phyloP scores from a whole-genome alignment of 1,284 basidiomycete genomes.

The Cerioporus squamosus region DNA sequence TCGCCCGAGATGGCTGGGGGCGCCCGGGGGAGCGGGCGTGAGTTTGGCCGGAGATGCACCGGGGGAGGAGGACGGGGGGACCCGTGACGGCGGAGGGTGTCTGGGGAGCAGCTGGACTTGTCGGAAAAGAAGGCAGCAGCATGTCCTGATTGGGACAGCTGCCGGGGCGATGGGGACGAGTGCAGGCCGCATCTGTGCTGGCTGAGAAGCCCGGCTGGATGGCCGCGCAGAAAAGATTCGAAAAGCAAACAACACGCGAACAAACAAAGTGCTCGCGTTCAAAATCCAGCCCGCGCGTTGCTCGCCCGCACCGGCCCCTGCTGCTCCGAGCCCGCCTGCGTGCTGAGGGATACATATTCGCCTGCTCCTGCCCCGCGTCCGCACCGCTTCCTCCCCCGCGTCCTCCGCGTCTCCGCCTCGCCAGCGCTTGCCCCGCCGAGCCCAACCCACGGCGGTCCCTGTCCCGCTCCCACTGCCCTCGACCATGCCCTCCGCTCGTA shows the following conservation, averaged over 20 bases:
- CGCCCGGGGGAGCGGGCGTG: slow-evolving; percentile 15
- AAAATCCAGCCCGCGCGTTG: slow-evolving; percentile 18
- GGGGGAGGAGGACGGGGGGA: slow-evolving; percentile 18
- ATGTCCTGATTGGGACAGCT: slow-evolving; percentile 12
- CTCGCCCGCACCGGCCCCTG: slow-evolving; percentile 3
- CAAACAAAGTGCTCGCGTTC: slow-evolving; percentile 28
- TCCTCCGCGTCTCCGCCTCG: not conserved
- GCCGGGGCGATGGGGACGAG: slow-evolving; percentile 3
- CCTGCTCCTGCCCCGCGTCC: slow-evolving; percentile 10
- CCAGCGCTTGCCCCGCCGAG: slow-evolving; percentile 26
- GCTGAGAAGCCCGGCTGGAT: not conserved
- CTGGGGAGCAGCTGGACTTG: too few relatives aligned
- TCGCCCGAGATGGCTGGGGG: slow-evolving; percentile 8
- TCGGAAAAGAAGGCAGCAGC: slow-evolving; percentile 1
- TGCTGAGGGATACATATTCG: too few relatives aligned
- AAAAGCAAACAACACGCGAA: slow-evolving; percentile 21
- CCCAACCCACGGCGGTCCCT: slow-evolving; percentile 34
- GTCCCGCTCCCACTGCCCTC: slow-evolving; percentile 32
- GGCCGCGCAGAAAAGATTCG: slow-evolving; percentile 1
- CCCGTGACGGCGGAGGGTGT: slow-evolving; percentile 18
- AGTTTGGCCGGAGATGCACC: slow-evolving; percentile 31
- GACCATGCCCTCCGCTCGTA: slow-evolving; percentile 66
- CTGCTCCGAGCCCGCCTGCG: too few relatives aligned
- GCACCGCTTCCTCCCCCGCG: slow-evolving; percentile 5
- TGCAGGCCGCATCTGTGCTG: slow-evolving; percentile 2